Conservation (phyloP, 805 yeast species). For the Pichia eremophila region DNA sequence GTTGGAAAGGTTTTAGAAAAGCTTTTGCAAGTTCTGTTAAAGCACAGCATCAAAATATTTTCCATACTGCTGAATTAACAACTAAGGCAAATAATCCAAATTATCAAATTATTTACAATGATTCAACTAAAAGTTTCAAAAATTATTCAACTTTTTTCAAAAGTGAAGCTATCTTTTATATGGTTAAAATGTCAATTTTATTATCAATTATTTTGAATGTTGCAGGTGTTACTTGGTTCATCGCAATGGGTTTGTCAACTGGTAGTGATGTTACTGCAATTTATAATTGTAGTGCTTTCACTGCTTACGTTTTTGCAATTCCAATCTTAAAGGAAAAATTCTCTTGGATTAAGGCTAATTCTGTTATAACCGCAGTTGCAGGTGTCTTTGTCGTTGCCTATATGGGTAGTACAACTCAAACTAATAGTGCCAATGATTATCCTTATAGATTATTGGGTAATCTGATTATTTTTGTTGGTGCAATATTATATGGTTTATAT, state of each 20-base stretch:
- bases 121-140: conserved; percentile 22
- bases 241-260: conserved; percentile 71
- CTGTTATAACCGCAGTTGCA: conserved; percentile 61
- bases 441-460: conserved; percentile 65
- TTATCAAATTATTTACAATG: conserved; percentile 23
- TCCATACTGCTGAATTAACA: conserved; percentile 29
- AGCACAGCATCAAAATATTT: conserved; percentile 35
- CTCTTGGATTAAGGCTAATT: conserved; percentile 48
- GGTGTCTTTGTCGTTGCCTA: conserved; percentile 81
- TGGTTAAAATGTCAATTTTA: conserved; percentile 33
- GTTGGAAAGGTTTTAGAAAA: conserved; percentile 25
- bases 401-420: conserved; percentile 29
- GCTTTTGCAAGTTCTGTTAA: conserved; percentile 30
- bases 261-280: conserved; percentile 86
- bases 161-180: conserved; percentile 41
- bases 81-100: conserved; percentile 19
- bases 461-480: conserved; percentile 60
- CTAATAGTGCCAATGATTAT: conserved; percentile 23
- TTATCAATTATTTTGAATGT: conserved; percentile 52
- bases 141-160: conserved; percentile 26
- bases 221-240: conserved; percentile 82
- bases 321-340: conserved; percentile 61
- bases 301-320: conserved; percentile 77
- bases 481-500: conserved; percentile 69
- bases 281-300: conserved; percentile 82